phyloP scores from a whole-genome alignment of 73 alveolate genomes.

The Paraurostyla sp. region DNA sequence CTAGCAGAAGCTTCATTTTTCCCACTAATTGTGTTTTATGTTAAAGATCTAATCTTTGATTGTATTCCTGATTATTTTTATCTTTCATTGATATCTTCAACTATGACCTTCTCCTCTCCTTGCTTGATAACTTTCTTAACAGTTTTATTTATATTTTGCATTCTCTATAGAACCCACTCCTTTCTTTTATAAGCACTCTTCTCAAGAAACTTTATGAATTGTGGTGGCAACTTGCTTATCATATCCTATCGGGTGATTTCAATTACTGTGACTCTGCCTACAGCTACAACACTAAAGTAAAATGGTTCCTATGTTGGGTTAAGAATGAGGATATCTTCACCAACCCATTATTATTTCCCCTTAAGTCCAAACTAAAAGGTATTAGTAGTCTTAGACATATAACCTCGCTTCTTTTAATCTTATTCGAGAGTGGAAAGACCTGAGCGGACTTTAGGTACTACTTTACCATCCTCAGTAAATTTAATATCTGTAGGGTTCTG shows the following conservation, averaged over 20 bases:
- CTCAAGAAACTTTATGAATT: slow-evolving; percentile 32
- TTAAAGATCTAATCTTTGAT: too few species aligned
- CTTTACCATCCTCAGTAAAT: slow-evolving; percentile 45
- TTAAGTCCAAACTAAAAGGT: slow-evolving; percentile 40
- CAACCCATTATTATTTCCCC: slow-evolving; percentile 51
- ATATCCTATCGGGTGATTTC: slow-evolving; percentile 32
- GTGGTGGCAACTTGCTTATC: slow-evolving; percentile 13
- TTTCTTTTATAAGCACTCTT: slow-evolving; percentile 11
- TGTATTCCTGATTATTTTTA: background rate
- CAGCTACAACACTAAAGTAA: slow-evolving; percentile 45
- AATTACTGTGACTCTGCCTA: slow-evolving; percentile 30
- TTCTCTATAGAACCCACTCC: slow-evolving; percentile 31
- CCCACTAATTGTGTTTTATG: too few species aligned
- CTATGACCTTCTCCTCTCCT: slow-evolving; percentile 1
- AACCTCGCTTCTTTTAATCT: slow-evolving; percentile 22
- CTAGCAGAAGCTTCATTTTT: too few species aligned
- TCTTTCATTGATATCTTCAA: slow-evolving; percentile 19
- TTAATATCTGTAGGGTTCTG: slow-evolving; percentile 22
- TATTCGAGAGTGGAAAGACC: background rate
- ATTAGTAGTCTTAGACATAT: slow-evolving; percentile 44
- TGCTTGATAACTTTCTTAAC: slow-evolving; percentile 16
- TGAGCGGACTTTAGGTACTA: background rate
- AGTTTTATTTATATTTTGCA: slow-evolving; percentile 10
- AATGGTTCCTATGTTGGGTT: slow-evolving; percentile 7
- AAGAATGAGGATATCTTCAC: slow-evolving; percentile 45